Conservation (phyloP, 2,329 filamentous ascomycete genomes). For the Colletotrichum cordylinicola region DNA sequence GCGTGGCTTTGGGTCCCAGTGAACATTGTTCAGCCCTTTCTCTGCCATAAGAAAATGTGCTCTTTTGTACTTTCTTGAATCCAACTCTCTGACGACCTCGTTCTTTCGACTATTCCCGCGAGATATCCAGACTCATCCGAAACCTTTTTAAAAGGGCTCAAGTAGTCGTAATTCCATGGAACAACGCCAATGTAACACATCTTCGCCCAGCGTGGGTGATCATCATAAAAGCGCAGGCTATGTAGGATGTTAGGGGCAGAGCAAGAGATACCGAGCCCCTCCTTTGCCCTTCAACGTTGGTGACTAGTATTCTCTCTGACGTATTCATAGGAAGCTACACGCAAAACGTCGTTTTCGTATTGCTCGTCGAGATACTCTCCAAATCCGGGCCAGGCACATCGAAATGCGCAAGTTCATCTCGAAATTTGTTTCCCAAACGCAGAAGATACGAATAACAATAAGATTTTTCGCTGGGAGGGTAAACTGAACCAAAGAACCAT, state of each 20-base stretch:
- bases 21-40: background rate
- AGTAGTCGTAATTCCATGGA: background rate
- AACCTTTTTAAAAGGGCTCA: background rate
- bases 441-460: background rate
- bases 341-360: background rate
- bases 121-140: background rate
- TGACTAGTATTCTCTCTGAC: background rate
- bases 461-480: background rate
- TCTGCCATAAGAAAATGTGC: background rate
- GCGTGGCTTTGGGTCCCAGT: too few relatives aligned
- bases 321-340: background rate
- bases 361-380: background rate
- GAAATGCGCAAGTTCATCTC: background rate
- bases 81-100: background rate
- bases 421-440: background rate
- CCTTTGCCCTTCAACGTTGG: background rate
- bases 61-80: too few relatives aligned
- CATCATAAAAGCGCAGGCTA: rapidly evolving
- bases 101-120: background rate
- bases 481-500: background rate
- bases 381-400: background rate
- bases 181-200: background rate
- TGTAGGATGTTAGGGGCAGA: background rate
- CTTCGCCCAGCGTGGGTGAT: background rate
- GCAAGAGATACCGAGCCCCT: background rate